These are phyloP conservation scores for Leptographium procerum DNA, from an alignment of 2,329 filamentous ascomycete genomes.

Conservation along the genomic window DNA sequence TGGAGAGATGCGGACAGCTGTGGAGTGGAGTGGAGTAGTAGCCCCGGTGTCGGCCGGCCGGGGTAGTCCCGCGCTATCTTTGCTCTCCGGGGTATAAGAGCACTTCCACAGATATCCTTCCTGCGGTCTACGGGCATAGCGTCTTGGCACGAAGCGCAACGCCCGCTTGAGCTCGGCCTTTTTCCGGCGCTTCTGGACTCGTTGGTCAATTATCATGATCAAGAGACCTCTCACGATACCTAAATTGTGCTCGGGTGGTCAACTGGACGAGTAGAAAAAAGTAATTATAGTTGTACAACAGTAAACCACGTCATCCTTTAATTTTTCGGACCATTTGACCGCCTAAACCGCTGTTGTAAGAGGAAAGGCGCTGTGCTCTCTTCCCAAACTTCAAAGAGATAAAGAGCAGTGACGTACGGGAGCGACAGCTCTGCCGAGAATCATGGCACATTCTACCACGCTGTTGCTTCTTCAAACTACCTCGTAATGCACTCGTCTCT, in stretches of 20 bases:
- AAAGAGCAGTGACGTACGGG: too few relatives aligned
- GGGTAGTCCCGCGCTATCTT: background rate
- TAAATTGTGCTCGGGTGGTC: background rate
- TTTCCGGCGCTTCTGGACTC: background rate
- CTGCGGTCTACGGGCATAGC: background rate
- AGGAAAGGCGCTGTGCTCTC: too few relatives aligned
- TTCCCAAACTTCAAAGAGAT: too few relatives aligned
- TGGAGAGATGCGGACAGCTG: background rate
- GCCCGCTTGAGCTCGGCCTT: background rate
- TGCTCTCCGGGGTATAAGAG: background rate
- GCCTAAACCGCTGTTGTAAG: too few relatives aligned
- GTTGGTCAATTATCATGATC: background rate
- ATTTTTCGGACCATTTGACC: too few relatives aligned
- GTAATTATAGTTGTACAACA: background rate
- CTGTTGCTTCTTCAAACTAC: background rate
- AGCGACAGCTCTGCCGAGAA: too few relatives aligned
- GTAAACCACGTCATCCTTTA: background rate
- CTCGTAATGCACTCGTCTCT: background rate
- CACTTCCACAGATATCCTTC: background rate
- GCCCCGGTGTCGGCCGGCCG: background rate
- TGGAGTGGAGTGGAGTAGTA: background rate
- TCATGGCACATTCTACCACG: background rate
- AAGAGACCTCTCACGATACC: background rate
- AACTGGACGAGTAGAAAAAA: background rate
- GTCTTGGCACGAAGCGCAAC: background rate